Base-by-base conservation (phyloP, 2,329 filamentous ascomycete genomes). In the Diaporthe caulivora region DNA sequence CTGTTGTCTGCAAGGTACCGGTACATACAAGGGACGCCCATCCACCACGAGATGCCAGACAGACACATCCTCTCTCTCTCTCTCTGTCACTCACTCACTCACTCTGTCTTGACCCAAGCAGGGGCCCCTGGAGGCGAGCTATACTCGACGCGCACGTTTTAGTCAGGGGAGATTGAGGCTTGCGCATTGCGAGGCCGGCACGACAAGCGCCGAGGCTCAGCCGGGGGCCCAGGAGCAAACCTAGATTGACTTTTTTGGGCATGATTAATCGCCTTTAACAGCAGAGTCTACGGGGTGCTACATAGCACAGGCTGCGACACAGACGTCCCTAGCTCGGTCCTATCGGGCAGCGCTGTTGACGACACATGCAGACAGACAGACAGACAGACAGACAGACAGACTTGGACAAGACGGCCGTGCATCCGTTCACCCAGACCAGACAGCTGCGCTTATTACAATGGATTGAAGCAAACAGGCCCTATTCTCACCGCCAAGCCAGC, bases 21-120 rank as follows among this genome's bases (percentile, higher is more conserved):
- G 68, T 71, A 62, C 69, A 71, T 71, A 62, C 69, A 71, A 71
- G 47, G 26, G 2, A 18, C 44, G 13, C 31, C 26, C n/a, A 44
- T 53, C 44, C 54, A 42, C 54, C 34, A 40, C 58, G 42, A 21
- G 31, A 49, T 60, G 40, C 44, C 53, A 4, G n/a, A 26, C n/a
- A 40, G 10, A 26, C 5, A 5, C 17, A 34, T 34, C 9, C 34
- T 34, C 34, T 5, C 34, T 34, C 5, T 34, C 34, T 5, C 34
- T 34, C 34, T 34, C 9, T 9, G 5, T 34, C 34, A 34, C 34
- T 5, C 37, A 13, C 37, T 2, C 37, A 40, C 37, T 2, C n/a
- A n/a, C 37, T 40, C 37, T 13, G 2, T 40, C 37, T 13, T 10
- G 7, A 2, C 40, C 68, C 55, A 42, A 34, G 68, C 44, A 53